A percentile compares a stretch with the other conserved stretches of the same genome.
phyloP scores from a whole-genome alignment of 306 rosid species.

The Medicago arabica region DNA sequence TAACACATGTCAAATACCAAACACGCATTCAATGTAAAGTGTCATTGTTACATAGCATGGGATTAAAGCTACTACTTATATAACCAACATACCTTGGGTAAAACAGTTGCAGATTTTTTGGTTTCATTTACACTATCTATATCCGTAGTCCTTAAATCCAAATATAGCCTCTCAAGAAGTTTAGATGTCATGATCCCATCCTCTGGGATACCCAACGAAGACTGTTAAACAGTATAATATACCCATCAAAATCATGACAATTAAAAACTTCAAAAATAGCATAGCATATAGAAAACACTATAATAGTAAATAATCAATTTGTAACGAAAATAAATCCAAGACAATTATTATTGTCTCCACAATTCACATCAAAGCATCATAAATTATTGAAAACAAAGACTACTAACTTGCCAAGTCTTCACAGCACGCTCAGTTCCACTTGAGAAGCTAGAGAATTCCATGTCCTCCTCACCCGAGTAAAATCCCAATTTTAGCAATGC shows the following conservation, averaged over 20 bases:
- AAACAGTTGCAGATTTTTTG: constrained; percentile 37
- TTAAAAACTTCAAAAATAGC: neutral
- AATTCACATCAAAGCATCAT: neutral
- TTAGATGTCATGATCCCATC: constrained; percentile 86
- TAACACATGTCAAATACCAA: neutral
- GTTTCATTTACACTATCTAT: constrained; percentile 40
- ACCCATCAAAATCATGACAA: constrained; percentile 31
- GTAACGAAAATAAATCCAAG: neutral
- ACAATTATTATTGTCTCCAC: neutral
- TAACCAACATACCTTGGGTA: constrained; percentile 55
- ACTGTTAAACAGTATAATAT: constrained; percentile 49
- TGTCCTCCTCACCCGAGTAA: constrained; percentile 93
- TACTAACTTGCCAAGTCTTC: constrained; percentile 97
- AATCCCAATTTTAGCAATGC: constrained; percentile 79
- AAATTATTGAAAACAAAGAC: constrained; percentile 42
- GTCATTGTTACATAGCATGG: neutral
- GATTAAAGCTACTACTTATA: constrained; percentile 11
- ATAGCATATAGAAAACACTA: constrained; percentile 4
- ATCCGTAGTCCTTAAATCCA: constrained; percentile 43
- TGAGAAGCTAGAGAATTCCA: constrained; percentile 83
- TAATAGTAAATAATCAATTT: neutral
- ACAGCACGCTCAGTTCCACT: constrained; percentile 92
- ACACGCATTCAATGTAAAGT: neutral
- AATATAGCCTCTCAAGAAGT: constrained; percentile 69
- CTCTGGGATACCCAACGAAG: constrained; percentile 67